Base-by-base conservation (phyloP, 108 stramenopile genomes). In the Cyclotella kingstonii region DNA sequence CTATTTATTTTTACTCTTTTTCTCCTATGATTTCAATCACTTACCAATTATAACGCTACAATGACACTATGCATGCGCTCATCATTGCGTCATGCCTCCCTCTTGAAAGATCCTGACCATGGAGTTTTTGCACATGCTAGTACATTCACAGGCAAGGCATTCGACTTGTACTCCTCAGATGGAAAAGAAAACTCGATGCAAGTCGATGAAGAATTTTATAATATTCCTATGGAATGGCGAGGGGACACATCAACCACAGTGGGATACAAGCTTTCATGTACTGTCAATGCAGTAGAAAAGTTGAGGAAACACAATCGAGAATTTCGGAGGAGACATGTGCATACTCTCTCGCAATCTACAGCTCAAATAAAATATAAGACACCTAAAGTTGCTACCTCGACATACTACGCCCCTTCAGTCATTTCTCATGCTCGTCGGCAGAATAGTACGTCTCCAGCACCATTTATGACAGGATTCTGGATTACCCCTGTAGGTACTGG, bases 41-140 rank as follows among this genome's bases (percentile, higher is more conserved):
- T 51, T 2, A 18, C 19, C 31, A 3, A 26, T 2, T 27, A n/a
- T n/a, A n/a, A n/a, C n/a, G n/a, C n/a, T n/a, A n/a, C n/a, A n/a
- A n/a, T n/a, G n/a, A n/a, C n/a, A n/a, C n/a, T n/a, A n/a, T n/a
- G n/a, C n/a, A n/a, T n/a, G n/a, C n/a, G n/a, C n/a, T n/a, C n/a
- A n/a, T n/a, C n/a, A n/a, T n/a, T n/a, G n/a, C n/a, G n/a, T n/a
- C n/a, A n/a, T n/a, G n/a, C n/a, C n/a, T n/a, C n/a, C n/a, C n/a
- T n/a, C n/a, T 3, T 19, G 9, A 26, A 11, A 42, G 41, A 84
- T 60, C 77, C 86, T 4, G 86, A 88, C 38, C 86, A 88, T 73
- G 86, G 86, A 28, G 42, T 72, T 35, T 88, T 88, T 59, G 86
- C 86, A 3, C 86, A 88, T 63, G 45, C 53, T 17, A 57, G 55